Evolutionary conservation across 129 eudicot genomes (phyloP), one percentile per base, ranked within the genome.

Genomic region (Helianthus tuberosus): DNA sequence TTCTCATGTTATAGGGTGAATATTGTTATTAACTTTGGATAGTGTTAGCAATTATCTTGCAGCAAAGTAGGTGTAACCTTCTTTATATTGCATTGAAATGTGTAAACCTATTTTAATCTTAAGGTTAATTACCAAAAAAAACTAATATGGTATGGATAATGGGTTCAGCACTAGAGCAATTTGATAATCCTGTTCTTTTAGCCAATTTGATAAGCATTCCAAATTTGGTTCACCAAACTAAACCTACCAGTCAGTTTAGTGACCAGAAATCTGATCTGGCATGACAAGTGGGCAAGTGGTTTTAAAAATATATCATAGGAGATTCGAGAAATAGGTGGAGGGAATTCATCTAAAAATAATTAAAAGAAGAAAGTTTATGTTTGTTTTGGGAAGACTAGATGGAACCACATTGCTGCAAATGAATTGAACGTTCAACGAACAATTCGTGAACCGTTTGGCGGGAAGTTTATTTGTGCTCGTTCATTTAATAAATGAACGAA

Each of bases 141-240:
- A 48, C 13, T 25, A 68, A 29, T 27, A 69, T 69, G 59, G 59
- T 47, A 47, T 48, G 14, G 12, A 47, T 27, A 27, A 6, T 13
- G 59, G 74, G 64, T 52, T 69, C 15, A 69, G 16, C 64, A n/a
- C n/a, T n/a, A n/a, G n/a, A n/a, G n/a, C n/a, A 69, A 69, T 51
- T 62, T 62, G 60, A 62, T 69, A 71, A 36, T 15, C 51, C 39
- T 71, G 51, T 36, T 38, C 17, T 16, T 16, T 29, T 71, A 71
- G 27, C 50, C 36, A 16, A 54, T 5, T 17, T 15, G n/a, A 52
- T 29, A 60, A 58, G 15, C 25, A 43, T 46, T 44, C 32, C 8
- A 32, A 35, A 51, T 51, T 52, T 70, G 51, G 38, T 36, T 52
- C 62, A 53, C 75, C 75, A 70, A 53, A 52, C 47, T 52, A 16